Evolutionary conservation across 1,139 yeast genomes (phyloP), one percentile per base, ranked within the genome.

Genomic region (Pichia sp.): DNA sequence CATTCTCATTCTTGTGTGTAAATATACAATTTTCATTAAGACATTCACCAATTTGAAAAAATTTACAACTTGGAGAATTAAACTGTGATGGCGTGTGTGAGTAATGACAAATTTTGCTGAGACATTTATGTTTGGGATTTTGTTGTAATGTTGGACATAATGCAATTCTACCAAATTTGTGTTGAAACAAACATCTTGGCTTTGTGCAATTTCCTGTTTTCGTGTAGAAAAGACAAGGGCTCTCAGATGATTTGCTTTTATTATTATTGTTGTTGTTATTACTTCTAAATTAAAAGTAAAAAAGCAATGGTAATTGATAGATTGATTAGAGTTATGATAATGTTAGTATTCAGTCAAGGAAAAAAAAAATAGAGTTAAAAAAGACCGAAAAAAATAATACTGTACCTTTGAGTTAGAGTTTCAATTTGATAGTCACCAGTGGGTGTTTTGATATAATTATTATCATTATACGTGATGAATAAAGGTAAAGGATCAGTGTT

Each of bases 51-150:
- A 66, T 65, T 38, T 74, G 65, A 56, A 65, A 78, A 60, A 74
- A 83, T 26, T 67, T 68, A 59, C 95, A 85, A 35, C 77, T 59
- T 11, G 94, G 89, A 1, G 87, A 72, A 60, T 85, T 85, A 63
- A 70, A 76, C 53, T 82, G 80, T 38, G 72, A 71, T 7, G 82
- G 74, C 3, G 61, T 63, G 62, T 85, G 95, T 30, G 81, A 77
- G 26, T 79, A 63, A 15, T 69, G 63, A 60, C 95, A 86, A 24
- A 71, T 59, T n/a, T 66, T 62, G 40, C 68, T 68, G 23, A 56
- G 54, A 59, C 94, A 85, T 41, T 66, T 66, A 12, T 73, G 76
- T 38, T 64, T 66, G 43, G 73, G 75, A 39, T 63, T 66, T 42
- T 80, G 73, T 5, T 80, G 73, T 6, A 60, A 42, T 27, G 65